Evolutionary conservation across 1,284 basidiomycete species (phyloP), one percentile per base, ranked within the genome.

Genomic region (Malassezia obtusa): DNA sequence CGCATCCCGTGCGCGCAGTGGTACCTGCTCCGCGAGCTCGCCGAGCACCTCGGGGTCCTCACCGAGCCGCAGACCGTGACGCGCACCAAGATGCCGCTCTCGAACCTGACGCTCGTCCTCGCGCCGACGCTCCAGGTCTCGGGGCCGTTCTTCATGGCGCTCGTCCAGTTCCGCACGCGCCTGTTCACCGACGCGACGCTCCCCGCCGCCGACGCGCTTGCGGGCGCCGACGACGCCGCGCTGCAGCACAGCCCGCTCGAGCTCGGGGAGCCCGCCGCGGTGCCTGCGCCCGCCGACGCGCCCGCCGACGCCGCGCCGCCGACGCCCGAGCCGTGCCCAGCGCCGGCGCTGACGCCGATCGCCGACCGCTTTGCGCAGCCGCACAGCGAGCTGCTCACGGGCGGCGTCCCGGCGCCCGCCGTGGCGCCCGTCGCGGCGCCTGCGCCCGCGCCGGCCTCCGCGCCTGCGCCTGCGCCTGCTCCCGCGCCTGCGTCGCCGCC

Each of bases 21-120:
- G 69, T 72, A 70, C 49, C 52, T 72, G 22, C 53, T 72, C 14
- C 63, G 69, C 43, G 69, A 72, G 54, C 33, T 72, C 11, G 33
- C 63, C 2, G 30, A 58, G 5, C 69, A 72, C 36, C 49, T 72
- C 1, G 59, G 59, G 12, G 44, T 57, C 41, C 32, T 72, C 28
- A 54, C 53, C 1, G 46, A 57, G 4, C 40, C 58, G 3, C 41
- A 51, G 5, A 58, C 59, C 15, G 67, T 67, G 14, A 44, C 31
- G 4, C 41, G 50, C 31, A 72, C 69, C 11, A 70, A 67, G 57
- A 72, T 72, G 69, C 60, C 69, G 10, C 46, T 71, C 21, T 62
- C 59, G 41, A 71, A 70, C 41, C 51, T 71, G 25, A 62, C 63
- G 46, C 35, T 71, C 17, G 66, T 71, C 11, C 56, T 71, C 12